Conservation (phyloP, 202 grass and related monocot genomes). For the Carex arenaria region DNA sequence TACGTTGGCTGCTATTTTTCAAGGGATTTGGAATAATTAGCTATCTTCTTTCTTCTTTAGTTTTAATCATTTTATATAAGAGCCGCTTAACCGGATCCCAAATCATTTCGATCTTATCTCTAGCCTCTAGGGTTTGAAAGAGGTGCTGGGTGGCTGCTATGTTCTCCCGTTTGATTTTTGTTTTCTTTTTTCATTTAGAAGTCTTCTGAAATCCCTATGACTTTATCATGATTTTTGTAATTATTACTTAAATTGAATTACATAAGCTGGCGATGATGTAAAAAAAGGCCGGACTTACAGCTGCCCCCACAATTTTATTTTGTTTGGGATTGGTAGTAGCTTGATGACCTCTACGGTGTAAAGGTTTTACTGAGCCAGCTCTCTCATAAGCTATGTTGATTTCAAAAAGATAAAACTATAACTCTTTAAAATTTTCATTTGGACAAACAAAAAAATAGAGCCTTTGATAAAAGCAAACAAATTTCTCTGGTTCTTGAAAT, state of each 20-base stretch:
- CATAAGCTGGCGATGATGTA: slow-evolving; percentile 20
- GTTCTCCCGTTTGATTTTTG: neutral
- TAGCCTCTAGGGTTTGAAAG: too few species aligned
- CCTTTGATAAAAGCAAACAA: too few species aligned
- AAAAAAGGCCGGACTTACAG: slow-evolving; percentile 30
- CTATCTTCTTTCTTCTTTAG: neutral
- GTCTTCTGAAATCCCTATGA: neutral
- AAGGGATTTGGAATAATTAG: neutral
- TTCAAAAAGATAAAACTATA: neutral
- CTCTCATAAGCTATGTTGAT: neutral
- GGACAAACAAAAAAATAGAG: neutral
- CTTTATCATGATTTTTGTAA: neutral
- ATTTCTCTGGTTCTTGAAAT: too few species aligned
- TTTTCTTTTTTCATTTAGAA: neutral
- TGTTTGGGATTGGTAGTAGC: slow-evolving; percentile 32
- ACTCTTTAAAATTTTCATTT: neutral
- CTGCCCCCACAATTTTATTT: slow-evolving; percentile 17
- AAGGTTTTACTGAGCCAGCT: slow-evolving; percentile 41
- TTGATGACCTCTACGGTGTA: slow-evolving; percentile 26
- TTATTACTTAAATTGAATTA: neutral
- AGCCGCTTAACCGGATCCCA: too few species aligned
- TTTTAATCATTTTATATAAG: too few species aligned
- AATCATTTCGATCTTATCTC: too few species aligned
- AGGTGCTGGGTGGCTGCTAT: neutral
- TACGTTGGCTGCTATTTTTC: neutral